These are phyloP conservation scores for Trametes cinnabarina DNA, from an alignment of 768 basidiomycete species.

Conservation along the genomic window DNA sequence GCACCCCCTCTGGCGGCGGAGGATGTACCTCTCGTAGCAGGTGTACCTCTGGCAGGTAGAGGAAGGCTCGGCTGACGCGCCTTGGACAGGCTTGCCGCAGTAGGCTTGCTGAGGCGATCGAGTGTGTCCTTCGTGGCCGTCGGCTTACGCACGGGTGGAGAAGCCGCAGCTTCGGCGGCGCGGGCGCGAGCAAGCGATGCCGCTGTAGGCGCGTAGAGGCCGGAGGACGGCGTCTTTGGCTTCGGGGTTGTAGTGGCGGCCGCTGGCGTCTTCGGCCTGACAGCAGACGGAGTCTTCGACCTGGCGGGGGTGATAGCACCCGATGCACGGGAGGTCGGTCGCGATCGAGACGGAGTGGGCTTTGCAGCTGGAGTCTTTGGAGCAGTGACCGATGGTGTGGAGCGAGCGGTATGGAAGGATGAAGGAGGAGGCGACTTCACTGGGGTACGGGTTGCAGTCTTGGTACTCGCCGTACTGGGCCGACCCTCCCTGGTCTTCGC, in stretches of 20 bases:
- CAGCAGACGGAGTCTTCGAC: conserved; percentile 29
- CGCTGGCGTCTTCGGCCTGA: conserved; percentile 26
- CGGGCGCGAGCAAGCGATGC: conserved; percentile 74
- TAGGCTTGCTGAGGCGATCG: conserved; percentile 78
- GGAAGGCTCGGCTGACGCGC: conserved; percentile 38
- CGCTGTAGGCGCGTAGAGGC: conserved; percentile 79
- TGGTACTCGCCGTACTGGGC: conserved; percentile 20
- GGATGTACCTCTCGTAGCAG: conserved; percentile 21
- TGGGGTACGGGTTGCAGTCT: conserved; percentile 22
- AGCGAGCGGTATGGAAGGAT: conserved; percentile 18
- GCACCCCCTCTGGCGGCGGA: conserved; percentile 25
- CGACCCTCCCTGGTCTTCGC: conserved; percentile 23
- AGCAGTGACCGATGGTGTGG: conserved; percentile 22
- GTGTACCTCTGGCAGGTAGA: conserved; percentile 13
- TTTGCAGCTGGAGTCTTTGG: conserved; percentile 21
- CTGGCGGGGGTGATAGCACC: conserved; percentile 29
- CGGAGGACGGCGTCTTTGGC: conserved; percentile 60
- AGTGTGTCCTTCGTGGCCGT: conserved; percentile 51
- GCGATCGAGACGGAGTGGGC: conserved; percentile 30
- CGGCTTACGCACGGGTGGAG: conserved; percentile 53
- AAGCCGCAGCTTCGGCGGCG: conserved; percentile 45
- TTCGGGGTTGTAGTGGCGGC: conserved; percentile 24
- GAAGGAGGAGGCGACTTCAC: conserved; percentile 30
- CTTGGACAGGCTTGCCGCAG: conserved; percentile 70
- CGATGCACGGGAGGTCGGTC: conserved; percentile 37